Conservation (phyloP, 2,329 filamentous ascomycete species). For the Arthrinium phaeospermum region DNA sequence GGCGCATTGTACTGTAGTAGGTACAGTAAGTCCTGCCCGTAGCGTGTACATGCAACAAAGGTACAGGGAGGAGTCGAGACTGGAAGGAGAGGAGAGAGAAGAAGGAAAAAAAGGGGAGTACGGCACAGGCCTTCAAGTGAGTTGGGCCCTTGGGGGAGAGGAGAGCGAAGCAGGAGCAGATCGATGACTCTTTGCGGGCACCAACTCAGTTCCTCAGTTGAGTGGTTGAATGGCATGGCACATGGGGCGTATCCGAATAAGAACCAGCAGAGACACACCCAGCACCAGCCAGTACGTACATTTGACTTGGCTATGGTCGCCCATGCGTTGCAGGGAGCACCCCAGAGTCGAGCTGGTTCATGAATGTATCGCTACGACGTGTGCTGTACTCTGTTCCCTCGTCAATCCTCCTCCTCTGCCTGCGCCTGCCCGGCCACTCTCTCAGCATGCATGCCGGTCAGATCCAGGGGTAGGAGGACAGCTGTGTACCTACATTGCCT, state of each 20-base stretch:
- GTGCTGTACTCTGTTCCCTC: background rate
- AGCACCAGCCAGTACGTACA: slow-evolving; percentile 5
- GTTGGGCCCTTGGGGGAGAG: background rate
- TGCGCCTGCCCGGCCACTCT: background rate
- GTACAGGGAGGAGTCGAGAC: background rate
- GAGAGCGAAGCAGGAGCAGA: slow-evolving; percentile 21
- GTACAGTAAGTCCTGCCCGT: background rate
- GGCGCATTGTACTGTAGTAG: background rate
- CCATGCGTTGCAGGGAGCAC: background rate
- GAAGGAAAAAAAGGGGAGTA: slow-evolving; percentile 16
- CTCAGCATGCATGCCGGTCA: background rate
- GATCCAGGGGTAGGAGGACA: slow-evolving; percentile 11
- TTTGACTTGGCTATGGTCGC: background rate
- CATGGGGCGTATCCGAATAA: slow-evolving; percentile 15
- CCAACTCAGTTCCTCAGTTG: background rate
- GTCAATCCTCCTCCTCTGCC: background rate
- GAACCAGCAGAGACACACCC: background rate
- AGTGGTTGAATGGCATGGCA: slow-evolving; percentile 7
- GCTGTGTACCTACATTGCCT: background rate
- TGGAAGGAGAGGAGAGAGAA: background rate
- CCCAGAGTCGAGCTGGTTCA: slow-evolving; percentile 13
- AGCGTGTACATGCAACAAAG: slow-evolving; percentile 5
- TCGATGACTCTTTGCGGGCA: slow-evolving; percentile 27
- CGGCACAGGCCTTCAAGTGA: slow-evolving; percentile 10
- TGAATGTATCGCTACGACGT: slow-evolving; percentile 11